phyloP scores from a whole-genome alignment of 2,329 filamentous ascomycete genomes.

The Colletotrichum brevisporum region DNA sequence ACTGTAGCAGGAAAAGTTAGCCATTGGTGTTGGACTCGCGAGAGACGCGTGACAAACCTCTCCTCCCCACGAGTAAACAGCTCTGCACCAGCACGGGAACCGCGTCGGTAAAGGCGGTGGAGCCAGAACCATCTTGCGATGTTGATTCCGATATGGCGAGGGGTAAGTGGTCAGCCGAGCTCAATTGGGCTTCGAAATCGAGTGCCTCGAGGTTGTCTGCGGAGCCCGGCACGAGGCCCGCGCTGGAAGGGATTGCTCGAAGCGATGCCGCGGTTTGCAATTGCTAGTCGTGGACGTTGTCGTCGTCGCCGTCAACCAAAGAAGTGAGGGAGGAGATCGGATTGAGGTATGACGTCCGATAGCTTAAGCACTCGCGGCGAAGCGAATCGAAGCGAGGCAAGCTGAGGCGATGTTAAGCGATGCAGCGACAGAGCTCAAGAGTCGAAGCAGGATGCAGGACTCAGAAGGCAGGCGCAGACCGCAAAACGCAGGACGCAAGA shows the following conservation, averaged over 20 bases:
- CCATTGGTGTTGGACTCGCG: not conserved
- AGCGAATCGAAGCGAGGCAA: constrained; percentile 23
- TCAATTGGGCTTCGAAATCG: constrained; percentile 10
- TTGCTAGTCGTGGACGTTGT: not conserved
- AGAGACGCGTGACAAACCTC: constrained; percentile 67
- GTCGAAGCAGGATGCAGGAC: not conserved
- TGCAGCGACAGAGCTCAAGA: constrained; percentile 3
- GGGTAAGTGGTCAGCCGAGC: not conserved
- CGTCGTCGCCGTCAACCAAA: constrained; percentile 7
- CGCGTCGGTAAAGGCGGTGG: constrained; percentile 77
- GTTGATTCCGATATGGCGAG: not conserved
- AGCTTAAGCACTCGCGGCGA: constrained; percentile 26
- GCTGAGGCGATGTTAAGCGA: constrained; percentile 14
- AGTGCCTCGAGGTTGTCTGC: constrained; percentile 31
- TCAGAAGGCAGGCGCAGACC: not conserved
- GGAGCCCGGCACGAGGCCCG: constrained; percentile 28
- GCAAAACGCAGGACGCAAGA: not conserved
- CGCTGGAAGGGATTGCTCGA: constrained; percentile 22
- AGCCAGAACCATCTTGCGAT: constrained; percentile 64
- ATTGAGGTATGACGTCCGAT: constrained; percentile 10
- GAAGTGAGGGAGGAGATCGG: not conserved
- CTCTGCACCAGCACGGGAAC: constrained; percentile 93
- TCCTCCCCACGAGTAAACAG: constrained; percentile 94
- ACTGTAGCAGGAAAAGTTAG: constrained; percentile 62
- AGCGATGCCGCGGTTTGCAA: constrained; percentile 30